Conservation (phyloP, 1,284 basidiomycete genomes). For the Heliocybe sulcata region DNA sequence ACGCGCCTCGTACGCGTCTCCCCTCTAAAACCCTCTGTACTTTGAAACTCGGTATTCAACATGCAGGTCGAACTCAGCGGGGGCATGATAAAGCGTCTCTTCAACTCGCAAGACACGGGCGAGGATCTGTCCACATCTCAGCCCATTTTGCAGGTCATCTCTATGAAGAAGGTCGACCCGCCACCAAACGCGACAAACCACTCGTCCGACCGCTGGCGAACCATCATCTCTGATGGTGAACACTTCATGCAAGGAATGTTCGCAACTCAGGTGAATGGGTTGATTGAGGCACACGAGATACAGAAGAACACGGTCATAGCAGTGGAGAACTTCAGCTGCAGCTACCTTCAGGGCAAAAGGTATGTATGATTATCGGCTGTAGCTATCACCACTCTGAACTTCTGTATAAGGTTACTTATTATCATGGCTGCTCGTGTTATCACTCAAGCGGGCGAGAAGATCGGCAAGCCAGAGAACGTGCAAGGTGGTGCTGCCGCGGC, state of each 20-base stretch:
- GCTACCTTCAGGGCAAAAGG: constrained; percentile 81
- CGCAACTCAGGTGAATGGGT: constrained; percentile 82
- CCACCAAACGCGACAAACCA: constrained; percentile 28
- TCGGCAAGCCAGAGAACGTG: constrained; percentile 57
- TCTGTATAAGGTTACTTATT: constrained; percentile 67
- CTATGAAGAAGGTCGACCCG: constrained; percentile 69
- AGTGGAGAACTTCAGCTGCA: constrained; percentile 77
- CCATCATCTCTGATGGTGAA: constrained; percentile 77
- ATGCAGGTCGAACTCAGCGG: constrained; percentile 41
- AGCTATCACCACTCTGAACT: constrained; percentile 7
- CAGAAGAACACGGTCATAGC: constrained; percentile 69
- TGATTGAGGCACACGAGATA: constrained; percentile 68
- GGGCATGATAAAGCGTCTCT: constrained; percentile 49
- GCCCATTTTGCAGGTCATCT: constrained; percentile 76
- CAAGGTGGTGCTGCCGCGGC: constrained; percentile 11
- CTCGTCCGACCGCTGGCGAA: constrained; percentile 54
- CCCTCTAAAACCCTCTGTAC: no score
- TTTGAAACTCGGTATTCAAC: constrained; percentile 3
- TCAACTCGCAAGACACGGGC: constrained; percentile 38
- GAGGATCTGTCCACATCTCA: constrained; percentile 44
- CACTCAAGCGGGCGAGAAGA: constrained; percentile 51
- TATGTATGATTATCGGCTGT: constrained; percentile 28
- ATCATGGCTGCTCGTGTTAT: constrained; percentile 69
- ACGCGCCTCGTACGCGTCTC: neutral
- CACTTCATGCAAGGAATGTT: constrained; percentile 92